Evolutionary conservation across 2,329 filamentous ascomycete species (phyloP), one percentile per base, ranked within the genome.

Genomic region (Ramularia collo-cygni): DNA sequence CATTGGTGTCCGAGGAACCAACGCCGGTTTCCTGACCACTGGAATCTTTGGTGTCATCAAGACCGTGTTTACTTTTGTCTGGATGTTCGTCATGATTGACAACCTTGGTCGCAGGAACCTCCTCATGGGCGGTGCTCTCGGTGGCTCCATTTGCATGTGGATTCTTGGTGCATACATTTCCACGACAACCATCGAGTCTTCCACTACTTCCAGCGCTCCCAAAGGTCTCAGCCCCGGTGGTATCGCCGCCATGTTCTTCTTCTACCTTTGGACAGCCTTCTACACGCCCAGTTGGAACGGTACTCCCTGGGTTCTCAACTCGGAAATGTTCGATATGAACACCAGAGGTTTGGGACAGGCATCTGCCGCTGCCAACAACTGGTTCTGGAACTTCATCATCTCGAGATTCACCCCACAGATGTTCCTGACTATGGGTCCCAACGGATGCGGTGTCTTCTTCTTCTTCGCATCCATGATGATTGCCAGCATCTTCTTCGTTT

Each of bases 11-110:
- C 70, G 63, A 1, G 75, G 76, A 4, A 76, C 73, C 16, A 81
- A 74, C 38, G 72, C 71, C 4, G 69, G 71, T 9, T 69, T 82
- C 46, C 64, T 83, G 26, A 84, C 82, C 0, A 88, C 83, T 0
- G 84, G 84, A 16, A 77, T 88, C 47, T 88, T 85, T 51, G 84
- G 83, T 35, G 78, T 86, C 1, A 80, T 88, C 56, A 86, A 86
- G 69, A 85, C 81, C 0, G 62, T 72, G 0, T 62, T 82, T 28
- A 85, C 83, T 0, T 60, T 86, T 9, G 44, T 86, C 46, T 87
- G 81, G 78, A 69, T 85, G 10, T 65, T 85, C 43, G 76, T 74
- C 57, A 69, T 85, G 32, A 79, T 85, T 46, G 82, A 86, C 57
- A 73, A 71, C 46, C 63, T 79, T 5, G 78, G 78, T 16, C 72